Conservation (phyloP, 768 basidiomycete species). For the Erythrobasidium yunnanense region DNA sequence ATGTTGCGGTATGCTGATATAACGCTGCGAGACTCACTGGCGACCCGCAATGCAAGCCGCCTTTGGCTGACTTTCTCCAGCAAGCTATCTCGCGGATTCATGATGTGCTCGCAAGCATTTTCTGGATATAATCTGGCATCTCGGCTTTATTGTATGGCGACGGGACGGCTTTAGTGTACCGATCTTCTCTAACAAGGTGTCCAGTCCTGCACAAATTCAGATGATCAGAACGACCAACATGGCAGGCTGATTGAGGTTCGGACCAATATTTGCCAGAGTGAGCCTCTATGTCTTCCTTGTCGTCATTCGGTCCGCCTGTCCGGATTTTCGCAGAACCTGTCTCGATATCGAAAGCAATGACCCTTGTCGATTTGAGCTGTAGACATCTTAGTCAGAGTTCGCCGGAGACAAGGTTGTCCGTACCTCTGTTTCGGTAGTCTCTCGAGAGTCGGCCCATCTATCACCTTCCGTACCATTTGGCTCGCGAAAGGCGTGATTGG, state of each 20-base stretch:
- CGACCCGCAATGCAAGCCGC: too few species aligned
- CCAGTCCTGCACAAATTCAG: too few species aligned
- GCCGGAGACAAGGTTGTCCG: too few species aligned
- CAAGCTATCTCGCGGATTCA: too few species aligned
- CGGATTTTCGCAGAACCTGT: neutral
- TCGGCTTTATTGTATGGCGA: neutral
- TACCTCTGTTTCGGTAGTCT: neutral
- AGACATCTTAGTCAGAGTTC: too few species aligned
- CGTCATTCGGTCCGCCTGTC: neutral
- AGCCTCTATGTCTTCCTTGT: neutral
- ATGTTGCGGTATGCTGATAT: too few species aligned
- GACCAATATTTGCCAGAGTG: neutral
- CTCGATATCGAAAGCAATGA: neutral
- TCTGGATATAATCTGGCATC: neutral
- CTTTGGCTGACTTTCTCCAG: too few species aligned
- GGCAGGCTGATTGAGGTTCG: neutral
- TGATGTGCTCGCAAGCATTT: neutral
- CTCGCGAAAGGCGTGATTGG: neutral
- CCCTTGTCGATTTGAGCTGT: neutral
- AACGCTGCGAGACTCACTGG: too few species aligned
- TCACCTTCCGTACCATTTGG: neutral
- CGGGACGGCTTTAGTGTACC: neutral
- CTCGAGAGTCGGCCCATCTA: neutral
- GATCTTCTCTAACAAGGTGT: neutral
- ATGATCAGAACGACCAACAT: too few species aligned